Base-by-base conservation (phyloP, 1,284 basidiomycete species). In the Rhizopogon parksii region DNA sequence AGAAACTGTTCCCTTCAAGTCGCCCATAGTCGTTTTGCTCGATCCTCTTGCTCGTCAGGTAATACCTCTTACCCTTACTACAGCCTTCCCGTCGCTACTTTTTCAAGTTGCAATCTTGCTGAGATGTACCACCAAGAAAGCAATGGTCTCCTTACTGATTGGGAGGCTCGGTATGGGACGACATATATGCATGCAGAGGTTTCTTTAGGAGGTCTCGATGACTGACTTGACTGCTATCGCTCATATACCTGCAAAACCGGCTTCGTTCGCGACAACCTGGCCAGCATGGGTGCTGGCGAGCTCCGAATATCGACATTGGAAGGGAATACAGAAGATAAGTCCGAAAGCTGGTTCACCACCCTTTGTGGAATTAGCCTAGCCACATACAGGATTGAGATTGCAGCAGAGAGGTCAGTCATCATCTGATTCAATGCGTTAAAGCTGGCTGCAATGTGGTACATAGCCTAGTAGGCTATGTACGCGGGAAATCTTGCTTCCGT, bases 181-280 rank as follows among this genome's bases (percentile, higher is more conserved):
- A 77, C 74, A 8, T 78, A 8, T 78, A 79, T 53, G 71, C 74
- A 39, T 83, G 82, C 64, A 71, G 72, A 48, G 78, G 79, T 38
- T 79, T 83, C 65, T 63, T 81, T 51, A 72, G 75, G 36, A 76
- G 74, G 0, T 67, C 68, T 52, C 68, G 82, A 80, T 80, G 14
- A 77, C 73, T 36, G 85, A 88, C 63, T 76, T 77, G 0, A 66
- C 71, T 21, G 82, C 85, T 0, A 65, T 87, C 24, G 70, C 76
- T 3, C 75, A 85, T 55, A 78, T 88, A 47, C 74, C 78, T 4
- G 81, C 17, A 88, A 87, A 60, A 82, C 85, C 1, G 74, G 78
- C 40, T 79, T 82, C 52, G 73, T 85, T 8, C 69, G 79, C 21
- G 75, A 79, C 36, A 71, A 71, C 46, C 68, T 89, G 27, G 77